Percentiles rank a stretch among this genome's conserved stretches.
Conservation (phyloP, 2,329 filamentous ascomycete genomes). For the Talaromyces sp. region DNA sequence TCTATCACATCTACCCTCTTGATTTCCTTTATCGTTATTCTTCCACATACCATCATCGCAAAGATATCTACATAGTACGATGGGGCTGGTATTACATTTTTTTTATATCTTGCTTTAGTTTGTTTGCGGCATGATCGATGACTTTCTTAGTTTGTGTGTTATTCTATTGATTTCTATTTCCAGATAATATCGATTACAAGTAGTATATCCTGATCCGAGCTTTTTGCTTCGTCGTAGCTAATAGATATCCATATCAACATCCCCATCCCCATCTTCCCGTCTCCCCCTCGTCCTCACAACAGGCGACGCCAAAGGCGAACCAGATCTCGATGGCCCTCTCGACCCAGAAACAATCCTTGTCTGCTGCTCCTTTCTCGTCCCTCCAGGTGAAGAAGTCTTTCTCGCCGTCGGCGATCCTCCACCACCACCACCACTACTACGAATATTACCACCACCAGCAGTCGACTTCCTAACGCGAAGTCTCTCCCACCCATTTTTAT, state of each 20-base stretch:
- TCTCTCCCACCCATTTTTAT: constrained; percentile 8
- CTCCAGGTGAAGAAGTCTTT: background rate
- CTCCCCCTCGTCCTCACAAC: background rate
- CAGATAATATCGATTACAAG: constrained; percentile 1
- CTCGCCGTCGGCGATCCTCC: background rate
- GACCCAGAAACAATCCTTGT: background rate
- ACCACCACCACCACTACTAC: background rate
- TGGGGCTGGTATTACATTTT: background rate
- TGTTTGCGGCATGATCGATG: constrained; percentile 16
- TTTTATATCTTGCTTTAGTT: constrained; percentile 1
- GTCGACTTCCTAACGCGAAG: background rate
- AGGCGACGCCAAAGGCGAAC: background rate
- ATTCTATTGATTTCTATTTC: background rate
- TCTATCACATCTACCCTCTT: constrained; percentile 1
- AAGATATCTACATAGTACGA: background rate
- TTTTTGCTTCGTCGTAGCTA: background rate
- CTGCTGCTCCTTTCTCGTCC: background rate
- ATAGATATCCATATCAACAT: constrained; percentile 7
- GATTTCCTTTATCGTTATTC: background rate
- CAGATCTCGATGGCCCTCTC: background rate
- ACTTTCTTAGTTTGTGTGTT: constrained; percentile 14
- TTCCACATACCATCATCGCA: constrained; percentile 1
- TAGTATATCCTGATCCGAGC: background rate
- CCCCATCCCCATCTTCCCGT: background rate
- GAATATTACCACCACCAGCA: no score